Conservation (phyloP, 257 asterid genomes). For the Knoxia roxburghii region DNA sequence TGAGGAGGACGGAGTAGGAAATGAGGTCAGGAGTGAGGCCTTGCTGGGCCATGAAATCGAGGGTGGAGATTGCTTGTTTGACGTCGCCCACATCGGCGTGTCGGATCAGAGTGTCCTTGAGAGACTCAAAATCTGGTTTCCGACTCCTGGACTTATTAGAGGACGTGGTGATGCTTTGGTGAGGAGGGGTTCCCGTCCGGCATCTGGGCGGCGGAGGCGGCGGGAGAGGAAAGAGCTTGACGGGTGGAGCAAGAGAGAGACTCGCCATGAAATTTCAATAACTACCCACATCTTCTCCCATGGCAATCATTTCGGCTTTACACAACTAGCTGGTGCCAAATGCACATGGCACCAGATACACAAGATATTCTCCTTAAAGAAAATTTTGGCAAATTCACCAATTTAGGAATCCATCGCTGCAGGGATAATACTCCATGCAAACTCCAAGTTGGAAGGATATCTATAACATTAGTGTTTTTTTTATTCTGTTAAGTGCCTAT, state of each 20-base stretch:
- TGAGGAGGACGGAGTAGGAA: conserved; percentile 75
- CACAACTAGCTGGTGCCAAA: no score
- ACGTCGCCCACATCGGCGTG: conserved; percentile 57
- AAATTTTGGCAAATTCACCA: no score
- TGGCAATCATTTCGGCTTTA: not conserved
- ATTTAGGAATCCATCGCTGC: no score
- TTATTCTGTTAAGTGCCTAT: no score
- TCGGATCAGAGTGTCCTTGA: conserved; percentile 50
- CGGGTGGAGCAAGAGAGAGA: conserved; percentile 37
- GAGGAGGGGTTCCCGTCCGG: conserved; percentile 20
- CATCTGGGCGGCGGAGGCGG: conserved; percentile 30
- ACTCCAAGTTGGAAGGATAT: no score
- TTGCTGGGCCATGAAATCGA: conserved; percentile 55
- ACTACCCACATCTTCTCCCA: not conserved
- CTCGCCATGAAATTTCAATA: conserved; percentile 34
- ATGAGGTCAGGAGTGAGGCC: conserved; percentile 61
- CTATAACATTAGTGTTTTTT: no score
- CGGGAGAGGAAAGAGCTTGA: conserved; percentile 30
- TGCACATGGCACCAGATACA: no score
- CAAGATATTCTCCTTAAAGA: no score
- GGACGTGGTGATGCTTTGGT: conserved; percentile 20
- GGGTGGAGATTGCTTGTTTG: conserved; percentile 64
- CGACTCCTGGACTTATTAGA: conserved; percentile 6
- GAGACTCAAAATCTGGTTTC: conserved; percentile 39
- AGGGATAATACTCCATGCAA: no score